Evolutionary conservation across 2,329 filamentous ascomycete genomes (phyloP), one percentile per base, ranked within the genome.

Genomic region (Ascocoryne sarcoides): DNA sequence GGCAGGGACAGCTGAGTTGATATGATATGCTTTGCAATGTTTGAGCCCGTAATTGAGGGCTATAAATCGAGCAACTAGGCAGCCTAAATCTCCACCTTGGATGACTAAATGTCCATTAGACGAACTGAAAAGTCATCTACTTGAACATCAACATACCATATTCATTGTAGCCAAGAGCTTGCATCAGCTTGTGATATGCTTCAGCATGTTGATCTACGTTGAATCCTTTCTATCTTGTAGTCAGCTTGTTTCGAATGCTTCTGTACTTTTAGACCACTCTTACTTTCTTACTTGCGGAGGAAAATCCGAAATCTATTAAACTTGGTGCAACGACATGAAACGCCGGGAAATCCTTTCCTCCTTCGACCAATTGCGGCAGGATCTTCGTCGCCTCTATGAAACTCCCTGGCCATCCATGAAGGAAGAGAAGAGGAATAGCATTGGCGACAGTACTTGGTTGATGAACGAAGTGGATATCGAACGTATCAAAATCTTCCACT

Each of bases 321-420:
- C 68, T 74, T 0, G 75, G 75, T 0, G 73, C 72, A 0, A 80
- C 69, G 8, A 76, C 44, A 44, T 42, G 39, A 32, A 40, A 44
- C 2, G 42, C 18, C 15, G 37, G 42, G 10, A 29, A 37, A 7
- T 35, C 20, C 15, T 34, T 15, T 28, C 34, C 37, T 14, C 29
- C 29, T 12, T 20, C 10, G 10, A 42, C 35, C 28, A 44, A 30
- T 10, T 15, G 10, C 14, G 37, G 33, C 12, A 44, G 14, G 10
- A 40, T 30, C 18, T 40, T 40, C 20, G 15, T n/a, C 3, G 10
- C 55, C 81, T 85, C 80, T 34, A 80, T 54, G 53, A 82, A 83
- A 49, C 71, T 78, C 1, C 82, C 81, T 0, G 82, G 82, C 73
- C 76, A 84, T 10, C 79, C 79, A 54, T 84, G 79, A 18, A 68